Evolutionary conservation across 805 yeast species (phyloP), one percentile per base, ranked within the genome.

Genomic region (Yamadazyma nakazawae): DNA sequence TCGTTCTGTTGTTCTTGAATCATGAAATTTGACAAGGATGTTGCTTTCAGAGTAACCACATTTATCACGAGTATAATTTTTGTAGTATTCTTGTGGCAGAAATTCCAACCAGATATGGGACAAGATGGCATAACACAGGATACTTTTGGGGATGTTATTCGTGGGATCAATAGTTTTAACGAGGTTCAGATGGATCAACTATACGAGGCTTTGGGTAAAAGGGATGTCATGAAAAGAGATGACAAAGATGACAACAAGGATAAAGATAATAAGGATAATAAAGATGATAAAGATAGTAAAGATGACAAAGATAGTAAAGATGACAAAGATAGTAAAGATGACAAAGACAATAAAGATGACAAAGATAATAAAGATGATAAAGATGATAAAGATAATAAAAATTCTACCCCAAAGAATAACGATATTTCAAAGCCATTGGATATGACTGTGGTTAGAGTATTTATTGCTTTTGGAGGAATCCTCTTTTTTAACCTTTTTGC

Each of bases 401-500:
- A 32, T n/a, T 40, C 28, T n/a, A 10, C 14, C 40, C 21, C 28
- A 8, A 38, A 38, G 9, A 11, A 9, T n/a, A 34, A 34, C 19
- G 19, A 25, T 16, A 26, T 28, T 13, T 13, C 34, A 5, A 36
- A 30, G 8, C 34, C 42, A 6, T 42, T 52, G 16, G 45, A 43
- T 37, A 19, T 40, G 19, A 56, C 66, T 5, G 70, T 61, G 3
- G 56, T 71, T 14, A 54, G 69, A 19, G 59, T 70, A 13, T 58
- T 61, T 34, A 57, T 72, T 40, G 75, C 63, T 2, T 56, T 71
- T 16, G 63, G 60, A 13, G 75, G 62, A 2, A 57, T 72, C 39
- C 55, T 69, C 2, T 35, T 69, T 9, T 45, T 72, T 21, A 71
- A 72, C 50, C 58, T 66, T 53, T 28, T 68, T 19, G 74, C 64